Base-by-base conservation (phyloP, 2,329 filamentous ascomycete genomes). In the Byssoonygena ceratinophila region DNA sequence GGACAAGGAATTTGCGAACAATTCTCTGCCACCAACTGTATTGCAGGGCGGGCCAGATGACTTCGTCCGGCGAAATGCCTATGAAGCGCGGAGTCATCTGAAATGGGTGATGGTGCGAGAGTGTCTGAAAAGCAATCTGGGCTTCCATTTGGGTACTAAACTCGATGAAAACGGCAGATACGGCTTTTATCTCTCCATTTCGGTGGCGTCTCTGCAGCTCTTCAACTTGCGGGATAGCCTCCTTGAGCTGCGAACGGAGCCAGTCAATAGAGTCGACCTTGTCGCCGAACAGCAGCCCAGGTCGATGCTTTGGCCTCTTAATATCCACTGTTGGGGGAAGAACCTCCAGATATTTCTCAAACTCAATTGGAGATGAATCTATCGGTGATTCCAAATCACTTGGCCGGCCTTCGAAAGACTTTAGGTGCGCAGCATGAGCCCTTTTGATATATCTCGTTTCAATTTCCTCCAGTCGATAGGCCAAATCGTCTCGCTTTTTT, bases 211-310 rank as follows among this genome's bases (percentile, higher is more conserved):
- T 74, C 63, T 92, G 87, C 11, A 80, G 74, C 18, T 74, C 69
- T 14, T 82, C 74, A n/a, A 88, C 81, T 53, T 84, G 76, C 3
- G 85, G 80, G 45, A 87, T 81, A 31, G 90, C 76, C 31, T 80
- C 79, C 46, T 82, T 77, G 18, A 96, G 77, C 65, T 91, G 82
- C 2, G 75, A 73, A 45, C 91, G 85, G 58, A 83, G 85, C 82
- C 85, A 95, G 51, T 87, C 79, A 62, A 97, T 95, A 0, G 87
- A 90, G 68, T 97, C 90, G 7, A 95, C 87, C 64, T 91, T 90
- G 60, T 86, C 79, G 54, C 89, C 85, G 54, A 88, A 77, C 5
- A 90, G 66, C 2, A 76, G 74, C 59, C 82, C 84, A 46, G 78
- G 71, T 22, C 80, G 81, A 64, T 94, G 88, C 1, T 80, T 81